Evolutionary conservation across 2,329 filamentous ascomycete genomes (phyloP), one percentile per base, ranked within the genome.

Genomic region (Pseudodiploospora longispora): DNA sequence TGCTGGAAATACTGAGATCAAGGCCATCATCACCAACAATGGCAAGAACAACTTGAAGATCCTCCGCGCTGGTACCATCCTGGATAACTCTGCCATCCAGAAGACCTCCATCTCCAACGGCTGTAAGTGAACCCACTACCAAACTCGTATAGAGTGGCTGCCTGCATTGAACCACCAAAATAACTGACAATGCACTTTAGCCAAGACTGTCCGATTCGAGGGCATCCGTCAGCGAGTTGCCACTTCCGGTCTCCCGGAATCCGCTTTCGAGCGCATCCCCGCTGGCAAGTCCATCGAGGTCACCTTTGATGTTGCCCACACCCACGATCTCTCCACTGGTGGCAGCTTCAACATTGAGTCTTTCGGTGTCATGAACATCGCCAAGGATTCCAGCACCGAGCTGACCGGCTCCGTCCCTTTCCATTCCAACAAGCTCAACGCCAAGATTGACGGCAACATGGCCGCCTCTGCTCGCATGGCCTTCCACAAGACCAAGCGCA

Each of bases 271-370:
- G 52, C 61, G 62, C 33, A 67, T 80, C 41, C 61, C 59, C 4
- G 63, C 68, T 4, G 68, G 69, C 38, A 59, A 75, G 58, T 71
- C 72, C 9, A 64, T 79, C 50, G 68, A 72, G 51, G 61, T 72
- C 32, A 68, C 65, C 35, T 75, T 79, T 46, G 72, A 80, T 52
- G 65, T 76, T 31, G 76, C 73, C 29, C 66, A 76, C 57, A 67
- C 75, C 3, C 75, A 80, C 58, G 70, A 77, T 49, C 66, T 72
- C 44, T 63, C 60, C 41, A 49, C 59, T 7, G 72, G 74, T 39
- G 80, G 80, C 44, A 63, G 65, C 42, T 78, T 79, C 56, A 71
- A 72, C 44, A 60, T 85, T 39, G 66, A 71, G 43, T 69, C 78
- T 5, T 62, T 63, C 4, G 82, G 82, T 6, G 66, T 69, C 8